Percentiles rank a stretch among this genome's conserved stretches.
Evolutionary conservation across 768 basidiomycete genomes (phyloP).

Genomic region (Boletellus ananas): DNA sequence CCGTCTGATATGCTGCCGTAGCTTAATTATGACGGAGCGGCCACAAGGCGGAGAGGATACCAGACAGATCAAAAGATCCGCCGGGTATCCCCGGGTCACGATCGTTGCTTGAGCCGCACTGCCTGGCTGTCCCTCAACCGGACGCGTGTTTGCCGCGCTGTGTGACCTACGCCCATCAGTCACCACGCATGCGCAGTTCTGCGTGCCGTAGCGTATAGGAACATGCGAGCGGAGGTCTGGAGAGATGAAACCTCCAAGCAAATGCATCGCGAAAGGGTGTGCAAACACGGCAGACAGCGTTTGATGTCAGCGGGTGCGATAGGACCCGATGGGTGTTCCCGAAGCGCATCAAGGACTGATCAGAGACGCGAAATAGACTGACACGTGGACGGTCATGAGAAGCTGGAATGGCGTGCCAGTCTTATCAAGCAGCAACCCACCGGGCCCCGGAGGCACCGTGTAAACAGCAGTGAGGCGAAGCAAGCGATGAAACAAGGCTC

Average conservation of each 20-base stretch:
- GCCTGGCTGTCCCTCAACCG: constrained; percentile 7
- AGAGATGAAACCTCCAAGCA: constrained; percentile 15
- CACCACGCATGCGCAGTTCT: constrained; percentile 24
- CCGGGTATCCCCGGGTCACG: constrained; percentile 21
- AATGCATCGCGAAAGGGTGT: constrained; percentile 11
- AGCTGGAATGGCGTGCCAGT: constrained; percentile 3
- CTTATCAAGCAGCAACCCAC: constrained; percentile 8
- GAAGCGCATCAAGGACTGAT: background rate
- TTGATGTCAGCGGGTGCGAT: constrained; percentile 6
- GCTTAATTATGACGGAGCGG: constrained; percentile 17
- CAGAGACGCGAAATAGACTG: constrained; percentile 7
- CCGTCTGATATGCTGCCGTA: constrained; percentile 7
- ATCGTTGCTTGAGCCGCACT: constrained; percentile 16
- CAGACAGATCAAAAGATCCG: constrained; percentile 18
- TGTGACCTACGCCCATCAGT: constrained; percentile 27
- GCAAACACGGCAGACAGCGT: constrained; percentile 2
- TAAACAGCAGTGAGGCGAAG: constrained; percentile 13
- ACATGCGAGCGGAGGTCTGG: constrained; percentile 17
- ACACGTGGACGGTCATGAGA: constrained; percentile 1
- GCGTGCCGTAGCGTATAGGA: constrained; percentile 26
- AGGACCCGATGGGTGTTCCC: constrained; percentile 1
- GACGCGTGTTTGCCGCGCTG: constrained; percentile 19
- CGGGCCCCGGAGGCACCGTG: constrained; percentile 4
- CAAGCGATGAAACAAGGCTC: background rate
- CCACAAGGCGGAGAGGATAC: constrained; percentile 16